Evolutionary conservation across 768 basidiomycete genomes (phyloP).

Genomic region (Suillus clintonianus): DNA sequence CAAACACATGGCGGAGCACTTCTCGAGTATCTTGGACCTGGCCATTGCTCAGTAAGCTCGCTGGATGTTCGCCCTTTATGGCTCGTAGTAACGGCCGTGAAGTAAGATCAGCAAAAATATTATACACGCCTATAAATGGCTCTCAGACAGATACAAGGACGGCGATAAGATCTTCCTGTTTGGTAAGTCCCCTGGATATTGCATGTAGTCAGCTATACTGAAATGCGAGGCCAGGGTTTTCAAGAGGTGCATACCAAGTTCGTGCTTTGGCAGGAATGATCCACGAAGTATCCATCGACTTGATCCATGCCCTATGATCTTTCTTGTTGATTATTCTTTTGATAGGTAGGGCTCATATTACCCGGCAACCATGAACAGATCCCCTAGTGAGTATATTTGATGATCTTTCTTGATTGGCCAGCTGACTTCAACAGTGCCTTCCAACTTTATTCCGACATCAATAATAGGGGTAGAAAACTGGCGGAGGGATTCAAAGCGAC

Average conservation of each 20-base stretch:
- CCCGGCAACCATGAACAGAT: slow-evolving; percentile 44
- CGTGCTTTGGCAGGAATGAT: slow-evolving; percentile 48
- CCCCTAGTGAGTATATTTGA: slow-evolving; percentile 31
- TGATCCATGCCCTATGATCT: background rate
- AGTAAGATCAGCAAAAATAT: slow-evolving; percentile 24
- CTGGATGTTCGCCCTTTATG: background rate
- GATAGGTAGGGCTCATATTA: slow-evolving; percentile 43
- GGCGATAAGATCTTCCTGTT: slow-evolving; percentile 45
- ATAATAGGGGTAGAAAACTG: slow-evolving; percentile 23
- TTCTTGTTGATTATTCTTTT: background rate
- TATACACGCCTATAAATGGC: slow-evolving; percentile 41
- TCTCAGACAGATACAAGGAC: slow-evolving; percentile 38
- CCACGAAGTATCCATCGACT: slow-evolving; percentile 26
- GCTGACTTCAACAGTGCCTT: slow-evolving; percentile 34
- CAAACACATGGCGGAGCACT: slow-evolving; percentile 16
- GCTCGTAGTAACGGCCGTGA: background rate
- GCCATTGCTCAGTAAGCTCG: slow-evolving; percentile 38
- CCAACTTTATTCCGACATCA: slow-evolving; percentile 35
- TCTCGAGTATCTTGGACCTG: slow-evolving; percentile 34
- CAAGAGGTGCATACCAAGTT: slow-evolving; percentile 50
- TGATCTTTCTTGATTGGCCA: background rate
- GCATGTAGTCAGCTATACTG: background rate
- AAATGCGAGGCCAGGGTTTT: slow-evolving; percentile 36
- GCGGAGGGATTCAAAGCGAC: slow-evolving; percentile 34
- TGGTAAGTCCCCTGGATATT: slow-evolving; percentile 24